phyloP scores from a whole-genome alignment of 2,329 filamentous ascomycete genomes.

The Hymenoscyphus infarciens region DNA sequence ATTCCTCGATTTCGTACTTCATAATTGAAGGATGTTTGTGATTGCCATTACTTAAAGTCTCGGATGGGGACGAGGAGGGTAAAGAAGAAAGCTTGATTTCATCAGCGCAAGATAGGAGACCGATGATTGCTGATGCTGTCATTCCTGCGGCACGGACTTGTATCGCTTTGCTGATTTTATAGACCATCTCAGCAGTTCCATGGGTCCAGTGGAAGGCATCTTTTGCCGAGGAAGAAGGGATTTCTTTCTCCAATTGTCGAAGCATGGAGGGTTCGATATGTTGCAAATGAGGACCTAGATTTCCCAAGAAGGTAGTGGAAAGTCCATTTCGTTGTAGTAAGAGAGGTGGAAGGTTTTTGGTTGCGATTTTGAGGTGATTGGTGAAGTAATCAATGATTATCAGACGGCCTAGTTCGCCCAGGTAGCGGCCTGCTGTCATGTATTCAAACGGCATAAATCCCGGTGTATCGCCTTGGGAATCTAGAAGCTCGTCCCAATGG shows the following conservation, averaged over 20 bases:
- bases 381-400: constrained; percentile 86
- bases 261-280: constrained; percentile 38
- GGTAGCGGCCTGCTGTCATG: constrained; percentile 91
- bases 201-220: constrained; percentile 60
- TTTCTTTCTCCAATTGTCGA: constrained; percentile 48
- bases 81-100: constrained; percentile 49
- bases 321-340: constrained; percentile 39
- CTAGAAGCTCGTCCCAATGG: constrained; percentile 66
- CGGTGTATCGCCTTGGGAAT: constrained; percentile 64
- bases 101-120: constrained; percentile 63
- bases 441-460: constrained; percentile 96
- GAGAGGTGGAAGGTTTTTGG: constrained; percentile 20
- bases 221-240: constrained; percentile 47
- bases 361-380: constrained; percentile 20
- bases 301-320: constrained; percentile 70
- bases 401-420: constrained; percentile 77
- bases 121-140: constrained; percentile 68
- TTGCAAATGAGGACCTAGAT: constrained; percentile 55
- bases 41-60: not conserved
- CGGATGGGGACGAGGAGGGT: constrained; percentile 17
- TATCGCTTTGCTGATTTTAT: constrained; percentile 65
- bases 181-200: constrained; percentile 55
- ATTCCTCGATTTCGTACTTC: constrained; percentile 45
- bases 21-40: constrained; percentile 13
- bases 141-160: constrained; percentile 70